Percentiles rank a stretch among this genome's conserved stretches.
These are phyloP conservation scores for Eremochloa ophiuroides DNA, from an alignment of 176 grass and related monocot species.

Conservation along the genomic window DNA sequence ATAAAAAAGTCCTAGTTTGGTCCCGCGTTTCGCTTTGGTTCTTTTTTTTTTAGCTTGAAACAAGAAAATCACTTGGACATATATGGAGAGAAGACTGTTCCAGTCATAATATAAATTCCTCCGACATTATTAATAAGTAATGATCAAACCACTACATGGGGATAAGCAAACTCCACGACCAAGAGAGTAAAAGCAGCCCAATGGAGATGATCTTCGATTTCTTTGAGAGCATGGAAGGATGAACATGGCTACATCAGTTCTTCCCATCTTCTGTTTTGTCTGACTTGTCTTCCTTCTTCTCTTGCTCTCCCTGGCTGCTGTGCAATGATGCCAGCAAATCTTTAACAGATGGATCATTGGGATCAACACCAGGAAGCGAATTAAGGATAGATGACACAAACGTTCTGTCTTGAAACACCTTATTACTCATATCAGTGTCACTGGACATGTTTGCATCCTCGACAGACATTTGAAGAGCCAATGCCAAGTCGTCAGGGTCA, in stretches of 20 bases:
- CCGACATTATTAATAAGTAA: conserved; percentile 7
- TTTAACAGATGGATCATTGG: conserved; percentile 95
- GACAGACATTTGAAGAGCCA: conserved; percentile 98
- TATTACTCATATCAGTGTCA: conserved; percentile 85
- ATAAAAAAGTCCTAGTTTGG: too few relatives aligned
- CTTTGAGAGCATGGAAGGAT: conserved; percentile 4
- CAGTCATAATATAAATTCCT: conserved; percentile 34
- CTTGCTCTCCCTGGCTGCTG: conserved; percentile 64
- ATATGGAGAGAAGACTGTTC: conserved; percentile 6
- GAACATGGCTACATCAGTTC: conserved; percentile 31
- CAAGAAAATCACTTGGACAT: background rate
- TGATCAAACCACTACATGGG: conserved; percentile 24
- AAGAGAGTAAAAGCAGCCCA: conserved; percentile 6
- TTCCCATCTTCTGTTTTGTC: conserved; percentile 69
- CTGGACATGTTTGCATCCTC: conserved; percentile 48
- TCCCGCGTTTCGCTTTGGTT: too few relatives aligned
- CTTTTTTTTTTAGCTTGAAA: too few relatives aligned
- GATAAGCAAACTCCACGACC: conserved; percentile 21
- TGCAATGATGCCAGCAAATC: conserved; percentile 89
- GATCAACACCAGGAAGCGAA: conserved; percentile 96
- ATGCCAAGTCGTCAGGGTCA: conserved; percentile 82
- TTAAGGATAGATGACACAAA: conserved; percentile 97
- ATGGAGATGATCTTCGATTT: conserved; percentile 18
- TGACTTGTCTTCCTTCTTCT: conserved; percentile 70
- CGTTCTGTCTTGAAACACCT: conserved; percentile 84